Base-by-base conservation (phyloP, 2,329 filamentous ascomycete species). In the Clarireedia hainanense region DNA sequence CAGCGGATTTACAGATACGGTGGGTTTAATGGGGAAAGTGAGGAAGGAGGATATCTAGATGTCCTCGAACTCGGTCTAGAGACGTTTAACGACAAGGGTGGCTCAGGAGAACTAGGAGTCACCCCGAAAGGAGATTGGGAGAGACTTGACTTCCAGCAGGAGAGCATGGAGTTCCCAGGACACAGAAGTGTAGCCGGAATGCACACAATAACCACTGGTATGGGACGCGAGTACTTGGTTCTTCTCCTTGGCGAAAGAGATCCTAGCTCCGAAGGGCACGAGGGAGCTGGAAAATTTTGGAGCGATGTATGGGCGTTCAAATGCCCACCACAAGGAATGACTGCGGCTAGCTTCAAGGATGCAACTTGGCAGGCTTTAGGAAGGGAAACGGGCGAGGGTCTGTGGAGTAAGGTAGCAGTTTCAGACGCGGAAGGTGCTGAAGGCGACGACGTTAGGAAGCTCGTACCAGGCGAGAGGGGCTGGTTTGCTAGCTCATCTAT, bases 1-100 rank as follows among this genome's bases (percentile, higher is more conserved):
- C 81, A 80, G 24, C 79, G 82, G 24, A 69, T 95, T 6, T 95
- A 86, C 71, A 80, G 89, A 27, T 91, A 90, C 74, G 88, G 89
- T 59, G 90, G 90, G 0, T 92, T 85, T 63, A 87, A 92, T 68
- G 89, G 87, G 0, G 74, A 77, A 46, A 73, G 67, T 0, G 86
- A 91, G 65, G 75, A 88, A 48, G 89, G 89, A 15, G 89, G 87
- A 0, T 76, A 78, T 57, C 66, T 95, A 12, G 89, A 95, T 65
- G 78, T 86, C 57, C 67, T 86, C 17, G 75, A 79, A 54, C 74
- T 86, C 9, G 76, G 72, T 17, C 71, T 84, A n/a, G 79, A 80
- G 62, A 73, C 73, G 27, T 80, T 81, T 62, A 73, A 79, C 59
- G 80, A 81, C 64, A 71, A 70, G 58, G 70, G 71, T 36, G 72